These are phyloP conservation scores for Chondrostereum purpureum DNA, from an alignment of 1,284 basidiomycete species.

Conservation along the genomic window DNA sequence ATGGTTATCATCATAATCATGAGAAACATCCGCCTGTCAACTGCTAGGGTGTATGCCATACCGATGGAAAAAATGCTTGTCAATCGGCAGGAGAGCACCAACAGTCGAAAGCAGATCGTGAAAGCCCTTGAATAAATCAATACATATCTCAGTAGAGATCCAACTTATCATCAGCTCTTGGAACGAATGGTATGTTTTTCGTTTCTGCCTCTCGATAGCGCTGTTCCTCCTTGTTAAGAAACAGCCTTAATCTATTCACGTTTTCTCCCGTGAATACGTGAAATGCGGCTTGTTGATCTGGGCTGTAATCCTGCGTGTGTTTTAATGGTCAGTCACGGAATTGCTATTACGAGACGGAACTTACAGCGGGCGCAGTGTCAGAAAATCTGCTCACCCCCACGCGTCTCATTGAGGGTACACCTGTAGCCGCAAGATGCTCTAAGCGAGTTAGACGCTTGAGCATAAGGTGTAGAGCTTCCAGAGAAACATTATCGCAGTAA, in stretches of 20 bases:
- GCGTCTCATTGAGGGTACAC: constrained; percentile 71
- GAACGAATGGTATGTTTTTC: constrained; percentile 48
- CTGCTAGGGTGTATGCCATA: no score
- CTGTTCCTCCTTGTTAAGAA: constrained; percentile 58
- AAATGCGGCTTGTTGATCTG: constrained; percentile 66
- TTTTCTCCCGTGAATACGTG: constrained; percentile 80
- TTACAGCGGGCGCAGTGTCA: constrained; percentile 66
- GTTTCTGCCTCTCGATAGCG: constrained; percentile 51
- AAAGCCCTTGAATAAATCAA: not conserved
- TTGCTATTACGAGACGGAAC: constrained; percentile 40
- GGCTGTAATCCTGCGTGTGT: constrained; percentile 36
- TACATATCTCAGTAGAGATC: constrained; percentile 41
- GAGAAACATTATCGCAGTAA: constrained; percentile 79
- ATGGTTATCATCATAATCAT: no score
- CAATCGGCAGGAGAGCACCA: no score
- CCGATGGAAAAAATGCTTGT: no score
- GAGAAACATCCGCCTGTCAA: no score
- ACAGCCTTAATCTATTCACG: constrained; percentile 56
- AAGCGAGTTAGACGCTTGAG: constrained; percentile 59
- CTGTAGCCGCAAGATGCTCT: constrained; percentile 78
- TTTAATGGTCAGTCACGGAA: constrained; percentile 12
- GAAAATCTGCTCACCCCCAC: constrained; percentile 78
- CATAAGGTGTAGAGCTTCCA: constrained; percentile 74
- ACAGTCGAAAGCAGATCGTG: no score
- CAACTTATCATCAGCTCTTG: constrained; percentile 54